Evolutionary conservation across 2,329 filamentous ascomycete species (phyloP), one percentile per base, ranked within the genome.

Genomic region (Ophiocordyceps sinensis): DNA sequence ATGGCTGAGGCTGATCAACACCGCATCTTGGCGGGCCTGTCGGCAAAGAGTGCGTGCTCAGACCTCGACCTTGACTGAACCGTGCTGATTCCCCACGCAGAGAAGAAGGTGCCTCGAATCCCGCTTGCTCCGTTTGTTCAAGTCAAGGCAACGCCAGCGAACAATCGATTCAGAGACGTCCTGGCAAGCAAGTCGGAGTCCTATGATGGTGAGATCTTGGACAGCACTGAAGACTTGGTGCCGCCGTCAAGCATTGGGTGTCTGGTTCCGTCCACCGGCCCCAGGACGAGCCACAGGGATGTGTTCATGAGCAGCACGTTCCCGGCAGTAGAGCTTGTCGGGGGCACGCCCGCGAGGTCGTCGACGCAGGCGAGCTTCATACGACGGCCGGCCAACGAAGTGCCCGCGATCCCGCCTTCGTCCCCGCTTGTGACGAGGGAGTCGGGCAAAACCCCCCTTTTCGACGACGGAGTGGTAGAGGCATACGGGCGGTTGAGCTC

Each of bases 1-100:
- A 67, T 83, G 43, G 75, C 73, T 4, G 81, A 85, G 47, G 79
- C 75, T 23, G 71, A 75, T 5, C 80, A 86, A 54, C 72, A 71
- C 49, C 73, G 78, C 41, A 63, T 66, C 5, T 65, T 64, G 14
- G 64, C 64, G 4, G 64, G 64, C 36, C 54, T 68, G 38, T 65
- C 64, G 5, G 47, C 52, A 2, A 63, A 57, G 53, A 78, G 74
- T 77, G 61, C 59, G 68, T 59, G 31, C 28, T 36, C 14, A 32
- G 15, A 38, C 14, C 6, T 13, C 8, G 21, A 5, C 17, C n/a
- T 23, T 15, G 19, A 13, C 13, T 28, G n/a, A 13, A 30, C 11
- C 12, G 28, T 9, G 26, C 14, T 28, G 13, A 28, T 32, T 17
- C 42, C 26, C 35, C 36, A 35, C 40, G 5, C 42, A 74, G 73